phyloP scores from a whole-genome alignment of 2,329 filamentous ascomycete genomes.

The Colletotrichum lindemuthianum region DNA sequence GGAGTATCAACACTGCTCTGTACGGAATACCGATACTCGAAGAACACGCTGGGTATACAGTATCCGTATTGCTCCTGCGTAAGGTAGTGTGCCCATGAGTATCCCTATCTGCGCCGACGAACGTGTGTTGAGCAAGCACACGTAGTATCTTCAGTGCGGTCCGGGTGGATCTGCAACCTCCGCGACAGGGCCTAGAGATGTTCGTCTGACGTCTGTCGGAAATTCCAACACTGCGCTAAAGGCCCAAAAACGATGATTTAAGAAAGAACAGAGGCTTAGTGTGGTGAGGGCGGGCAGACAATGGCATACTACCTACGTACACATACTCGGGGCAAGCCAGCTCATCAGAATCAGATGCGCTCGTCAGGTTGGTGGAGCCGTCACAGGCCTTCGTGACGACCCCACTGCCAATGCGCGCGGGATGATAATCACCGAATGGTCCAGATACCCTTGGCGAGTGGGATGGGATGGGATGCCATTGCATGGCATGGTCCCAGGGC shows the following conservation, averaged over 20 bases:
- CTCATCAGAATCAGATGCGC: conserved; percentile 30
- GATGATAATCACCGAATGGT: conserved; percentile 30
- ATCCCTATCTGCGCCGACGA: neutral
- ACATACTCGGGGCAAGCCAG: conserved; percentile 2
- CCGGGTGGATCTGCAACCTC: conserved; percentile 23
- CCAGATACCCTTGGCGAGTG: conserved; percentile 4
- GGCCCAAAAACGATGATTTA: no score
- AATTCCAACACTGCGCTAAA: conserved; percentile 5
- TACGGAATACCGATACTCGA: neutral
- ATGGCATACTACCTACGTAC: neutral
- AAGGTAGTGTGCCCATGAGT: no score
- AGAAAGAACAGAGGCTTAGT: no score
- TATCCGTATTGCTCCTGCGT: neutral
- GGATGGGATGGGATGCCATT: conserved; percentile 11
- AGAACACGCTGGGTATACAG: neutral
- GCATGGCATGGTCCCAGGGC: conserved; percentile 4
- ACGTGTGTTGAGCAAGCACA: neutral
- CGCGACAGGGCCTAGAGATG: conserved; percentile 9
- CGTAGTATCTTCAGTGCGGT: neutral
- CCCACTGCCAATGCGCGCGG: conserved; percentile 33
- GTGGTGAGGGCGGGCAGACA: no score
- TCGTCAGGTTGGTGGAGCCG: conserved; percentile 34
- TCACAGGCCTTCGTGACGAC: conserved; percentile 32
- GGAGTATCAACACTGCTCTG: no score
- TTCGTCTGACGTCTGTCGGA: conserved; percentile 34